Evolutionary conservation across 176 grass and related monocot genomes (phyloP), one percentile per base, ranked within the genome.

Genomic region (Metroxylon sagu): DNA sequence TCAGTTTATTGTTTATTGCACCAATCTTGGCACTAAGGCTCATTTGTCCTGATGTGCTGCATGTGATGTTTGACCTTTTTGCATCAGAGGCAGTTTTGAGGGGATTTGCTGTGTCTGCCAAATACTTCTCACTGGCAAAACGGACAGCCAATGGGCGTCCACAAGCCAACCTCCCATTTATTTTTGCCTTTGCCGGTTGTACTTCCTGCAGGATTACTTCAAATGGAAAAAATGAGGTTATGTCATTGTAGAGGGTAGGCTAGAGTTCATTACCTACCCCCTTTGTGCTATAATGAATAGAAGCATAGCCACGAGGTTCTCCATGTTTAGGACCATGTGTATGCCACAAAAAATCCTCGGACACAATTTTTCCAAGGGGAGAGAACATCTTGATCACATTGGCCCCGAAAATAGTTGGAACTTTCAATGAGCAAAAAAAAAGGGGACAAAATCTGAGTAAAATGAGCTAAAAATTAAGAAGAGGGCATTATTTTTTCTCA

Each of bases 161-260:
- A 14, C 80, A 66, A 25, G 83, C 48, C 19, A 96, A 80, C 72
- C 57, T 90, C 5, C 91, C 91, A 25, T 90, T 87, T 86, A 90
- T 90, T 61, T 90, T 87, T 56, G 76, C 60, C 83, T 96, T 96
- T 57, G 91, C 86, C 65, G 82, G 59, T 82, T 75, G 77, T 53
- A 83, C 91, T 81, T 87, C 86, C 86, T 96, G 86, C 78, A 85
- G 87, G 66, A 86, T 96, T 82, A 88, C 91, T 90, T 96, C 86
- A 89, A 82, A 76, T 77, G 56, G 52, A 57, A 68, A 85, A 79
- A 74, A 74, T 96, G 74, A 96, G 86, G 69, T 77, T 52, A 71
- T 63, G 3, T 28, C 51, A 49, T 15, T 25, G 25, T 50, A 31
- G 17, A 14, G 4, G 51, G 48, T 5, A 31, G 8, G 26, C 3